Conservation (phyloP, 306 rosid species). For the Casuarina glauca region DNA sequence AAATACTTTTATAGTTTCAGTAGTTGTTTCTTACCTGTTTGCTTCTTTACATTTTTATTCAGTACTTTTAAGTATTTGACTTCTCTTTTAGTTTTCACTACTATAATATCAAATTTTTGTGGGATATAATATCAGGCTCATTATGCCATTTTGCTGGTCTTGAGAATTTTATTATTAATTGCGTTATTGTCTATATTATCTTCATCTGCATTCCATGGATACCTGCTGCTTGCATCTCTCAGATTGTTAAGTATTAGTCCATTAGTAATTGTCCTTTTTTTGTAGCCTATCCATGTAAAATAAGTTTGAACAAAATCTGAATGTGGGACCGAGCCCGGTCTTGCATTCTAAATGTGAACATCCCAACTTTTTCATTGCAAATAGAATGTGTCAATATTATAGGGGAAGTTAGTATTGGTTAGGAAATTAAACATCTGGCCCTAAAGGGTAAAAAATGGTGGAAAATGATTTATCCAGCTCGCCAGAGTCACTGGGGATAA, state of each 20-base stretch:
- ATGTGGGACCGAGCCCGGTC: not conserved
- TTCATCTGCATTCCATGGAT: not conserved
- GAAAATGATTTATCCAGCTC: not conserved
- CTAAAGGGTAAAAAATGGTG: not conserved
- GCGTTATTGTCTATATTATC: not conserved
- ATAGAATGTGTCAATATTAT: not conserved
- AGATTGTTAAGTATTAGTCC: not conserved
- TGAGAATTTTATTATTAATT: not conserved
- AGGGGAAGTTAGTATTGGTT: not conserved
- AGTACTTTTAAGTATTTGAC: not conserved
- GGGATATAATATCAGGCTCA: not conserved
- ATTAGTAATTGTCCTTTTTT: not conserved
- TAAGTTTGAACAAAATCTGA: not conserved
- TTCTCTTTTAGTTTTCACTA: not conserved
- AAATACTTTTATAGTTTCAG: constrained; percentile 2
- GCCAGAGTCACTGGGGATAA: not conserved
- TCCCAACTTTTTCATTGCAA: constrained; percentile 1
- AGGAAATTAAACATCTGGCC: not conserved
- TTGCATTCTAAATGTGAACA: not conserved
- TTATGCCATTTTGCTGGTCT: not conserved
- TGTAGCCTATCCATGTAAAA: no score
- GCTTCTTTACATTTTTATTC: constrained; percentile 1
- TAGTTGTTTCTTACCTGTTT: constrained; percentile 2
- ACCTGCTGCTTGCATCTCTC: not conserved
- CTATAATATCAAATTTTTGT: not conserved